Evolutionary conservation across 1,284 basidiomycete genomes (phyloP).

Genomic region (Veloporphyrellus conicus): DNA sequence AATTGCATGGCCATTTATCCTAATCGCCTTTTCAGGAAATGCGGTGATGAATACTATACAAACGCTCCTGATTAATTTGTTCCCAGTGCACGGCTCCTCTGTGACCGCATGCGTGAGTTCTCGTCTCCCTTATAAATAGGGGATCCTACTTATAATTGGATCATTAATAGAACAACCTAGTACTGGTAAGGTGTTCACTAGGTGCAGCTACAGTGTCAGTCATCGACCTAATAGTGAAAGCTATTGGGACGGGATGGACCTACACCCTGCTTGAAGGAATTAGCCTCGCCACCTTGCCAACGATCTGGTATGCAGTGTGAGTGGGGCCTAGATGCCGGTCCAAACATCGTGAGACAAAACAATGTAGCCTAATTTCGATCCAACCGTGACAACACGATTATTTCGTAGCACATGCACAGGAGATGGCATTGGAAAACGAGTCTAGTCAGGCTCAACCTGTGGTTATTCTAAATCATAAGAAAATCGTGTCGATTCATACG

Average conservation of each 20-base stretch:
- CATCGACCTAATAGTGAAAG: constrained; percentile 43
- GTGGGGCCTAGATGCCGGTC: constrained; percentile 40
- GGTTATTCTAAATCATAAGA: neutral
- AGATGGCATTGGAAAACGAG: no score
- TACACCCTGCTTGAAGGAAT: constrained; percentile 43
- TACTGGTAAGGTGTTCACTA: constrained; percentile 46
- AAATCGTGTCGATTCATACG: neutral
- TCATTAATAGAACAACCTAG: constrained; percentile 44
- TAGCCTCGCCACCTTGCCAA: constrained; percentile 36
- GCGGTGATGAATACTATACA: constrained; percentile 46
- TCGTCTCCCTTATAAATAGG: no score
- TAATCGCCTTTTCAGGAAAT: constrained; percentile 48
- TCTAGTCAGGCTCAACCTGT: neutral
- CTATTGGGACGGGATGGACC: constrained; percentile 48
- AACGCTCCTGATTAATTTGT: constrained; percentile 61
- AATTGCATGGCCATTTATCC: no score
- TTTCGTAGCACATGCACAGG: no score
- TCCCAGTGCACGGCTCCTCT: constrained; percentile 55
- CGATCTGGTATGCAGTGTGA: constrained; percentile 37
- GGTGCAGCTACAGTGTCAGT: constrained; percentile 46
- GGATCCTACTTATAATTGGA: no score
- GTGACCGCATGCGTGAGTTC: constrained; percentile 58
- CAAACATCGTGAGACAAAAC: constrained; percentile 13
- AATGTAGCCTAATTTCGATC: constrained; percentile 5
- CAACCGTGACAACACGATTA: no score